phyloP scores from a whole-genome alignment of 2,329 filamentous ascomycete genomes.

The Penicillium sp. region DNA sequence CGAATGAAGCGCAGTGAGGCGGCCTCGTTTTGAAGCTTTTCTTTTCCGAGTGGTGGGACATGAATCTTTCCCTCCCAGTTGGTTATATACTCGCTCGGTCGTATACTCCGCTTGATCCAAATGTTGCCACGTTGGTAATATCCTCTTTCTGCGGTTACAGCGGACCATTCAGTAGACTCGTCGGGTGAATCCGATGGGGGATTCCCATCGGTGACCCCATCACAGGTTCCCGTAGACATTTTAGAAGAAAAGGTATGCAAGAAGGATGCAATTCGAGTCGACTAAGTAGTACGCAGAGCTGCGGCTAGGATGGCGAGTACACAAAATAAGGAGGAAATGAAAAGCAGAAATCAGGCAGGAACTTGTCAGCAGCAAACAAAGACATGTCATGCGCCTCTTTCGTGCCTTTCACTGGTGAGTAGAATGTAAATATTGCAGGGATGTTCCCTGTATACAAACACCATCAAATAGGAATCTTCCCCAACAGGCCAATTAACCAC shows the following conservation, averaged over 20 bases:
- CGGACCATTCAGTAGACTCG: not conserved
- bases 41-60: constrained; percentile 8
- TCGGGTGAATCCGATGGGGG: not conserved
- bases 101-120: constrained; percentile 9
- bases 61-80: constrained; percentile 1
- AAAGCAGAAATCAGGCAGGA: not conserved
- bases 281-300: no score
- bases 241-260: no score
- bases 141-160: constrained; percentile 7
- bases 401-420: no score
- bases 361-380: not conserved
- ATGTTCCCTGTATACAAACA: not conserved
- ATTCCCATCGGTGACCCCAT: not conserved
- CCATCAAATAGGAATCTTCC: no score
- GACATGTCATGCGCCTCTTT: no score
- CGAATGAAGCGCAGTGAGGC: constrained; percentile 8
- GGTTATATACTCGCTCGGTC: constrained; percentile 8
- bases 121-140: constrained; percentile 8
- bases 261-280: no score
- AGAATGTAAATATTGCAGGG: not conserved
- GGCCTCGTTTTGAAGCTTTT: constrained; percentile 16
- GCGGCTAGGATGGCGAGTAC: no score
- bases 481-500: not conserved
- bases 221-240: not conserved
- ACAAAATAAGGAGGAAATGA: no score